Base-by-base conservation (phyloP, 208 protist species). In the Trichomonas gallinae region DNA sequence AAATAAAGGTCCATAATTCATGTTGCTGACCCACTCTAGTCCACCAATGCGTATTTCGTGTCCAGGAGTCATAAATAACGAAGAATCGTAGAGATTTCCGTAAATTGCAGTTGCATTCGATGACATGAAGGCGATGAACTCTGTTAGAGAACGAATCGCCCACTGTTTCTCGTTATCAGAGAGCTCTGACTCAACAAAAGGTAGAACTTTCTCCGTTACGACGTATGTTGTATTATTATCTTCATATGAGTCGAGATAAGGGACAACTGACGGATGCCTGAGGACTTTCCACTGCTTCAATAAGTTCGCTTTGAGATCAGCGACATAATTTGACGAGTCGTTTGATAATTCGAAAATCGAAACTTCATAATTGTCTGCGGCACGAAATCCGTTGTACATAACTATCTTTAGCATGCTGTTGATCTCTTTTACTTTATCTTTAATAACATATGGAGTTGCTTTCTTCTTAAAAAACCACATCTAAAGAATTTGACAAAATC, bases 401-500 rank as follows among this genome's bases (percentile, higher is more conserved):
- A 26, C 26, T 0, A 42, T 44, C 1, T 38, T 48, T 15, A 93
- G 10, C 6, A 44, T 40, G n/a, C 13, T 15, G 2, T 51, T 44
- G n/a, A 23, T 26, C 0, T 34, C 17, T 11, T 34, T 48, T 38
- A 51, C 13, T 58, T 93, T 42, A 23, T 6, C 8, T 17, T 17
- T n/a, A 51, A 93, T 17, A 9, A 13, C 46, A 93, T 93, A 93
- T 48, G 87, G 87, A 3, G 44, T 6, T 17, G 11, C 6, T 93
- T 93, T 93, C n/a, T 93, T 93, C n/a, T 38, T 58, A 93, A 93
- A 93, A 51, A 93, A 93, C 44, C 87, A 51, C 87, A 93, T 93
- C 38, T 93, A 8, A 82, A 15, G n/a, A 85, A 42, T 72, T 17
- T 72, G 21, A 72, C 11, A 72, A 26, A 72, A 72, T 72, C 58